These are phyloP conservation scores for Whalleya microplaca DNA, from an alignment of 2,329 filamentous ascomycete genomes.

Conservation along the genomic window DNA sequence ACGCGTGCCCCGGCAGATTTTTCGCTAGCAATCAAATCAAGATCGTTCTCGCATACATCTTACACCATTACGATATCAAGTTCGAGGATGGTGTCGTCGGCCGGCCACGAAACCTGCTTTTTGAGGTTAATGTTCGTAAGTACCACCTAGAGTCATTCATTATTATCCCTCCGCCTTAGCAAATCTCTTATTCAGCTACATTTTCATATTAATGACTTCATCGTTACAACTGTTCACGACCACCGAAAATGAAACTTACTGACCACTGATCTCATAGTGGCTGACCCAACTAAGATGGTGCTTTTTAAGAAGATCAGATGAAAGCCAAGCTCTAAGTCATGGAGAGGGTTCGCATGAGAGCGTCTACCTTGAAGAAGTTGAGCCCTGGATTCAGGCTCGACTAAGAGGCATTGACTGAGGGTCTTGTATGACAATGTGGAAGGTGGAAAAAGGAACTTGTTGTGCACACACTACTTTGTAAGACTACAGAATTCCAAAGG, in stretches of 20 bases:
- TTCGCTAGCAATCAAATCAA: constrained; percentile 46
- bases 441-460: too few relatives aligned
- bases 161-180: not conserved
- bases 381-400: too few relatives aligned
- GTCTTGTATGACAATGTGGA: too few relatives aligned
- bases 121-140: constrained; percentile 33
- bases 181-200: not conserved
- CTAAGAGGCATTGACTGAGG: too few relatives aligned
- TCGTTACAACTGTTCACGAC: not conserved
- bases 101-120: constrained; percentile 33
- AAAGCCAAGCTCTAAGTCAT: not conserved
- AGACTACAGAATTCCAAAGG: too few relatives aligned
- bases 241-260: not conserved
- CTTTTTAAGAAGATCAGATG: constrained; percentile 30
- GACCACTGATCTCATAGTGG: constrained; percentile 2
- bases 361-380: too few relatives aligned
- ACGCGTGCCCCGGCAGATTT: constrained; percentile 46
- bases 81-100: constrained; percentile 28
- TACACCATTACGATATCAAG: constrained; percentile 32
- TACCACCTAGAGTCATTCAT: not conserved
- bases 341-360: too few relatives aligned
- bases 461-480: too few relatives aligned
- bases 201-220: not conserved
- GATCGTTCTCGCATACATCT: constrained; percentile 33
- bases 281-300: constrained; percentile 31